A percentile compares a stretch with the other conserved stretches of the same genome.
Conservation (phyloP, 164 flowering plant genomes). For the Amborella trichopoda region DNA sequence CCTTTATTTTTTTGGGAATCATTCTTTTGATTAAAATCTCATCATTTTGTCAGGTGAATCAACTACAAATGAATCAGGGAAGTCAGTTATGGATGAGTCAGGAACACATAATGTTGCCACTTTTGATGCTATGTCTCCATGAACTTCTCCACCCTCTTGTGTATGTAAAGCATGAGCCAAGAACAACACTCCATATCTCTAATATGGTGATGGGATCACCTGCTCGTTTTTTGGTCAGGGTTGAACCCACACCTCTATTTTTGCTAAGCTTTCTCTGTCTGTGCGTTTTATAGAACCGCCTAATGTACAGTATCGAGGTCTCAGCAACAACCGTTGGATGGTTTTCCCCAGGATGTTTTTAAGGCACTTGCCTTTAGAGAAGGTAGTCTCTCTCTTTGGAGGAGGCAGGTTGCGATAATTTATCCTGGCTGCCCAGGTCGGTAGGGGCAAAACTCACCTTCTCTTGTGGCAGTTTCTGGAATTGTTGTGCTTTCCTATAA, state of each 20-base stretch:
- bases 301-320: conserved; percentile 5
- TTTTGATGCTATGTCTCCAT: conserved; percentile 29
- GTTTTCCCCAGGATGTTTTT: conserved; percentile 19
- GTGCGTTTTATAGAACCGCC: background rate
- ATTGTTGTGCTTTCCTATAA: too few species aligned
- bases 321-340: conserved; percentile 9
- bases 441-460: conserved; percentile 21
- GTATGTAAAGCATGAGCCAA: conserved; percentile 6
- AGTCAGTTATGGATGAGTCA: conserved; percentile 9
- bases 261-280: background rate
- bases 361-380: background rate
- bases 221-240: conserved; percentile 38
- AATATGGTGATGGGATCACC: conserved; percentile 10
- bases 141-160: background rate
- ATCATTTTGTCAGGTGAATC: conserved; percentile 33
- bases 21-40: background rate
- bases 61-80: conserved; percentile 25
- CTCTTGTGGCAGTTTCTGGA: conserved; percentile 37
- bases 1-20: background rate
- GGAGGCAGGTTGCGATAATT: conserved; percentile 1
- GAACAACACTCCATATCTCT: conserved; percentile 1
- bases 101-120: conserved; percentile 16
- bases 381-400: background rate
- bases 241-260: conserved; percentile 4
- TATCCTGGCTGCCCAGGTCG: conserved; percentile 37